These are phyloP conservation scores for Acacia melanoxylon DNA, from an alignment of 306 rosid genomes.

Conservation along the genomic window DNA sequence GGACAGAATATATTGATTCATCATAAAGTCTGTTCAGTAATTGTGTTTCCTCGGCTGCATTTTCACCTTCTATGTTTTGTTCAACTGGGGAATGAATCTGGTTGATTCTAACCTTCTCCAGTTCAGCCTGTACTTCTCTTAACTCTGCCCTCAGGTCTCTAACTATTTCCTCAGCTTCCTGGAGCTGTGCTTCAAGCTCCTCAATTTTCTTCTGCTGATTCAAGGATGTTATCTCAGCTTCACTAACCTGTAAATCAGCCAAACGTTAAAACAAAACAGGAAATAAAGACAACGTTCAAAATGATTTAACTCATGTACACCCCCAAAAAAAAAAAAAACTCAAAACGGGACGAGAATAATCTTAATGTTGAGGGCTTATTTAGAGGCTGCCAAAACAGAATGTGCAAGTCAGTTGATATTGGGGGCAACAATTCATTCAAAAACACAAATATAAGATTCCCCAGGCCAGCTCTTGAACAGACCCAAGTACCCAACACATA, in stretches of 20 bases:
- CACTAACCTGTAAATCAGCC: slow-evolving; percentile 51
- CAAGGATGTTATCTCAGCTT: slow-evolving; percentile 58
- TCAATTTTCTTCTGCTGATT: slow-evolving; percentile 70
- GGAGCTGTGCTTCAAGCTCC: slow-evolving; percentile 89
- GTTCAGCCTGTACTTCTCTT: slow-evolving; percentile 61
- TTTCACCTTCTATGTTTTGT: slow-evolving; percentile 39
- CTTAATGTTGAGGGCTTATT: slow-evolving; percentile 8
- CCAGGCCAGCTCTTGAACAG: not conserved
- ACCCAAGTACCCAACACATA: slow-evolving; percentile 17
- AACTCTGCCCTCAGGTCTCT: slow-evolving; percentile 77
- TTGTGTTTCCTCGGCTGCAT: slow-evolving; percentile 27
- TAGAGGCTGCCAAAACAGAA: not conserved
- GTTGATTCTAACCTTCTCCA: slow-evolving; percentile 56
- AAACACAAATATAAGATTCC: not conserved
- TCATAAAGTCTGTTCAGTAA: slow-evolving; percentile 23
- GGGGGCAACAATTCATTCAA: slow-evolving; percentile 16
- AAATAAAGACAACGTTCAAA: slow-evolving; percentile 11
- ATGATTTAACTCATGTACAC: not conserved
- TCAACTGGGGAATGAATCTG: slow-evolving; percentile 38
- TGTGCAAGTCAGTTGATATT: slow-evolving; percentile 1
- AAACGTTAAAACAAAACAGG: slow-evolving; percentile 20
- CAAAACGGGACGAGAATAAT: not conserved
- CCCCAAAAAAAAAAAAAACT: not conserved
- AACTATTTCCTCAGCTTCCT: slow-evolving; percentile 84
- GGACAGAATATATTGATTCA: slow-evolving; percentile 34